A percentile compares a stretch with the other conserved stretches of the same genome.
Evolutionary conservation across 148 eudicot genomes (phyloP).

Genomic region (Chenopodium formosanum): DNA sequence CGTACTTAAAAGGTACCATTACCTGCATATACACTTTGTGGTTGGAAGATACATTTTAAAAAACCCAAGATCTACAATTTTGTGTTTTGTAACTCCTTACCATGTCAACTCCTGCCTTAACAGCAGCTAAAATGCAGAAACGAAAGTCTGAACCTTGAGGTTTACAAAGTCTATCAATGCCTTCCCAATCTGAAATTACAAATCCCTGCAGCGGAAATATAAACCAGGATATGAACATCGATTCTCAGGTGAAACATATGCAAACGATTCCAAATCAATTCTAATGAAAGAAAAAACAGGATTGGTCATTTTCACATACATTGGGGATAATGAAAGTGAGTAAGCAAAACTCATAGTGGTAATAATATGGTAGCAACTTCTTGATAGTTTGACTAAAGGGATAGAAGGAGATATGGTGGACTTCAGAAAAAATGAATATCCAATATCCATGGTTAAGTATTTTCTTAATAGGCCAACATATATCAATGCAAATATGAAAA

Average conservation of each 20-base stretch:
- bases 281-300: background rate
- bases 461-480: background rate
- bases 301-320: conserved; percentile 1
- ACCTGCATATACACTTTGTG: conserved; percentile 45
- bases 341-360: background rate
- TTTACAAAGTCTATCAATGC: conserved; percentile 62
- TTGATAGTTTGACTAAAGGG: background rate
- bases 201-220: conserved; percentile 58
- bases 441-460: background rate
- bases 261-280: background rate
- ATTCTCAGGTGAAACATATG: background rate
- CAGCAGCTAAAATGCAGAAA: conserved; percentile 42
- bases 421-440: background rate
- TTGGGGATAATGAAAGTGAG: conserved; percentile 1
- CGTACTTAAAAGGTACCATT: conserved; percentile 77
- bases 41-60: background rate
- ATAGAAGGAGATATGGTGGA: background rate
- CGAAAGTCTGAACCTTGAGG: conserved; percentile 73
- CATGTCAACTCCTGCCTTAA: conserved; percentile 94
- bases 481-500: background rate
- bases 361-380: background rate
- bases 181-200: conserved; percentile 91
- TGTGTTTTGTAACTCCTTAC: conserved; percentile 35
- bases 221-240: background rate
- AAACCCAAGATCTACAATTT: conserved; percentile 1